Percentiles rank a stretch among this genome's conserved stretches.
Conservation (phyloP, 2,329 filamentous ascomycete genomes). For the Onygenales sp. region DNA sequence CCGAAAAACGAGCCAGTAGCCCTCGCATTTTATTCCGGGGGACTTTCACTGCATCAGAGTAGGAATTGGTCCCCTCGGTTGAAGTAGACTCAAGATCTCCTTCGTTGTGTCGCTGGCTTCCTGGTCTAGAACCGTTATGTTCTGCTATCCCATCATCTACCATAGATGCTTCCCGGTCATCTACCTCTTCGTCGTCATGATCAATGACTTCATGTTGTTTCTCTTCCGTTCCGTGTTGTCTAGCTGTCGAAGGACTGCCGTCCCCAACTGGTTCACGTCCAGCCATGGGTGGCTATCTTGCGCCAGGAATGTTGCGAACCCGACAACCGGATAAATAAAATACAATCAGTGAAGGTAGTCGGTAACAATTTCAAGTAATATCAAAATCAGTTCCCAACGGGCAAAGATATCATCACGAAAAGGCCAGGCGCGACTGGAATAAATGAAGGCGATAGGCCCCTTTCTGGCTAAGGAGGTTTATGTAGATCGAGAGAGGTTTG, state of each 20-base stretch:
- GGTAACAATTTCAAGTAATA: no score
- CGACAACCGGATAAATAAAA: neutral
- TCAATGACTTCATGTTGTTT: neutral
- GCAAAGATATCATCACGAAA: neutral
- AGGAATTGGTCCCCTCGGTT: neutral
- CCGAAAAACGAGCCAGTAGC: slow-evolving; percentile 57
- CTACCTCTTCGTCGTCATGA: neutral
- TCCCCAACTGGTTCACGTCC: neutral
- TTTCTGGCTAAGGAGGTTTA: neutral
- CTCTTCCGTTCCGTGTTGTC: neutral
- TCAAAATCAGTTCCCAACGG: no score
- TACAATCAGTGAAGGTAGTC: neutral
- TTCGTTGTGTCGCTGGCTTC: neutral
- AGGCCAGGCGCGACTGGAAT: neutral
- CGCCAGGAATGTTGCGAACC: neutral
- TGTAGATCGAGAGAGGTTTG: neutral
- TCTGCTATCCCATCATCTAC: neutral
- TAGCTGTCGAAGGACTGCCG: neutral
- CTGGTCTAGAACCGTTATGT: neutral
- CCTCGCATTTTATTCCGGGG: slow-evolving; percentile 55
- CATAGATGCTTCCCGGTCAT: neutral
- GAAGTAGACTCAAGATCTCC: neutral
- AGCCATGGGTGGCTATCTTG: neutral
- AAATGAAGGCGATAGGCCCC: neutral
- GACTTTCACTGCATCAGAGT: slow-evolving; percentile 33